Evolutionary conservation across 495 filamentous ascomycete species (phyloP).

Genomic region (Saxophila tyrrhenica): DNA sequence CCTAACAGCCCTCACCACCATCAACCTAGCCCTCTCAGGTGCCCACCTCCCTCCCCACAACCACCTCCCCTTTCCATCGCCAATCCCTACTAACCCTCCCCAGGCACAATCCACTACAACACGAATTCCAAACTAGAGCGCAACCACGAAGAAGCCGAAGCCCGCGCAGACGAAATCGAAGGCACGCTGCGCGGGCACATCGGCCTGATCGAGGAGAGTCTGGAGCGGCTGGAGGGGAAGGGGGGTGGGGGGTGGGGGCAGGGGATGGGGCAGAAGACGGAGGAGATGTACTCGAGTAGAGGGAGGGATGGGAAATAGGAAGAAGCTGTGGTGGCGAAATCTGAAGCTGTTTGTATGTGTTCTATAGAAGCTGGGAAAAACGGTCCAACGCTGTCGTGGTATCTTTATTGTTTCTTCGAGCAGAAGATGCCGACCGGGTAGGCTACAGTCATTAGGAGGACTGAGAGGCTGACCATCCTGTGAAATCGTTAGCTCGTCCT

Average conservation of each 20-base stretch:
- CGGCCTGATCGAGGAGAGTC: constrained; percentile 35
- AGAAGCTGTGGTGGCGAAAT: not conserved
- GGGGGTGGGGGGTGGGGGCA: constrained; percentile 2
- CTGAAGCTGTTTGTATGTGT: not conserved
- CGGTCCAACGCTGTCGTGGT: not conserved
- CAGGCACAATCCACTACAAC: not conserved
- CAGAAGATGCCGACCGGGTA: constrained; percentile 13
- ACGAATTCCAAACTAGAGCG: constrained; percentile 29
- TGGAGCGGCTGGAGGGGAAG: constrained; percentile 32
- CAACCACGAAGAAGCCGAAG: constrained; percentile 37
- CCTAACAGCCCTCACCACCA: not conserved
- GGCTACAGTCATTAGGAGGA: constrained; percentile 11
- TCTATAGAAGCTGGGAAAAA: too few species aligned
- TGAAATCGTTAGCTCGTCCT: not conserved
- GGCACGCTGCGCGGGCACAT: constrained; percentile 38
- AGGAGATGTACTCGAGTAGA: constrained; percentile 6
- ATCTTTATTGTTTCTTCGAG: not conserved
- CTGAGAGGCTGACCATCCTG: constrained; percentile 14
- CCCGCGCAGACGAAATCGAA: constrained; percentile 37
- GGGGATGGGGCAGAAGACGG: constrained; percentile 19
- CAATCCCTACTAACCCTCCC: not conserved
- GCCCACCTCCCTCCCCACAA: too few species aligned
- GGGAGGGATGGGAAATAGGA: constrained; percentile 12
- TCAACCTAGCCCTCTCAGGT: not conserved
- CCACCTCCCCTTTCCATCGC: not conserved